Percentiles rank a stretch among this genome's conserved stretches.
These are phyloP conservation scores for Selaginella tamariscina DNA, from an alignment of 75 land plant genomes.

Conservation along the genomic window DNA sequence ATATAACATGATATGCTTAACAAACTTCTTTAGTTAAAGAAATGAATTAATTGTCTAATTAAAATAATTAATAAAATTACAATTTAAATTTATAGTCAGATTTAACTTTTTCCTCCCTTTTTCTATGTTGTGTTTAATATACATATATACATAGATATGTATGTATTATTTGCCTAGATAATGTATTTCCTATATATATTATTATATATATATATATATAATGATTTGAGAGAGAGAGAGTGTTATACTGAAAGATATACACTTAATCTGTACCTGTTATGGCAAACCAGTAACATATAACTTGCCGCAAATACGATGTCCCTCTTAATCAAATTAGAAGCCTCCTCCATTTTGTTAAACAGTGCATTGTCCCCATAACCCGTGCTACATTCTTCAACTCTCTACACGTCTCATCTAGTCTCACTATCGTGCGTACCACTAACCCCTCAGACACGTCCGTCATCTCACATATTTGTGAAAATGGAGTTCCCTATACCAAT, in stretches of 20 bases:
- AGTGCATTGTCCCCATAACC: constrained; percentile 90
- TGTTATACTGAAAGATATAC: background rate
- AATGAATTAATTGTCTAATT: too few species aligned
- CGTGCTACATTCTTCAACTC: constrained; percentile 91
- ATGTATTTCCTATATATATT: too few species aligned
- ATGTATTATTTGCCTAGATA: too few species aligned
- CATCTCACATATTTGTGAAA: constrained; percentile 86
- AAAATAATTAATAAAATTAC: too few species aligned
- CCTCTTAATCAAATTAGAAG: constrained; percentile 86
- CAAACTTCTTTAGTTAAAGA: too few species aligned
- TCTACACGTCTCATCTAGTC: constrained; percentile 93
- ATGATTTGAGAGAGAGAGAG: background rate
- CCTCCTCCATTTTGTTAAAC: constrained; percentile 81
- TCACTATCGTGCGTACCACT: constrained; percentile 86
- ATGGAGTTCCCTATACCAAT: constrained; percentile 75
- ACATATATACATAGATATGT: too few species aligned
- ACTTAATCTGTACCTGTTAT: background rate
- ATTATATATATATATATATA: background rate
- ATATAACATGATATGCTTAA: too few species aligned
- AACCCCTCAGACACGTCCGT: constrained; percentile 96
- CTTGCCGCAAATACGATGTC: constrained; percentile 99
- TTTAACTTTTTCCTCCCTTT: too few species aligned
- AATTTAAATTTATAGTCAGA: too few species aligned
- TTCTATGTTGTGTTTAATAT: too few species aligned
- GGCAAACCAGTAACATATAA: constrained; percentile 84